Evolutionary conservation across 2,329 filamentous ascomycete species (phyloP).

Genomic region (Corniculantispora saksenae): DNA sequence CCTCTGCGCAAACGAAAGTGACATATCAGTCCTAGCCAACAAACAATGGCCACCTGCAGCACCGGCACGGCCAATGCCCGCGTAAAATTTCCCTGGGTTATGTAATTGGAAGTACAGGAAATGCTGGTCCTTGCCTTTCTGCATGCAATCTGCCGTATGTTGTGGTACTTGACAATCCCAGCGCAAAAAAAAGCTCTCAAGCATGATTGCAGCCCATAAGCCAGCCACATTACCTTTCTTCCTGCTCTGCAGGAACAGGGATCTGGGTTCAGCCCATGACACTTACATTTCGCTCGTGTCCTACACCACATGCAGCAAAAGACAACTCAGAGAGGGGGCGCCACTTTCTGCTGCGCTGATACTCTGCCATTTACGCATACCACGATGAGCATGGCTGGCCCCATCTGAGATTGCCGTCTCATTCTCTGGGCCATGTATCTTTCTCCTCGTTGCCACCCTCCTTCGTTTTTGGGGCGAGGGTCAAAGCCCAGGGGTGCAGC

Average conservation of each 20-base stretch:
- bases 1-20: not conserved
- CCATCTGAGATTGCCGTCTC: not conserved
- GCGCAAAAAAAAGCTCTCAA: not conserved
- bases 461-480: not conserved
- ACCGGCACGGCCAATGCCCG: not conserved
- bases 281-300: not conserved
- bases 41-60: not conserved
- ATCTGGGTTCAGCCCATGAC: slow-evolving; percentile 9
- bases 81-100: not conserved
- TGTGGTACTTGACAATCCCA: not conserved
- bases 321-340: not conserved
- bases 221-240: not conserved
- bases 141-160: not conserved
- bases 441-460: not conserved
- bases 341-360: not conserved
- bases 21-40: not conserved
- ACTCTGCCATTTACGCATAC: not conserved
- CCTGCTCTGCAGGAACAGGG: slow-evolving; percentile 3
- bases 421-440: not conserved
- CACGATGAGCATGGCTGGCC: not conserved
- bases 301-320: not conserved
- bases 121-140: not conserved
- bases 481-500: slow-evolving; percentile 11
- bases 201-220: not conserved
- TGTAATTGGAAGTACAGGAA: not conserved